Percentiles rank a stretch among this genome's conserved stretches.
Conservation (phyloP, 768 basidiomycete species). For the Tylopilus vinaceipallidus region DNA sequence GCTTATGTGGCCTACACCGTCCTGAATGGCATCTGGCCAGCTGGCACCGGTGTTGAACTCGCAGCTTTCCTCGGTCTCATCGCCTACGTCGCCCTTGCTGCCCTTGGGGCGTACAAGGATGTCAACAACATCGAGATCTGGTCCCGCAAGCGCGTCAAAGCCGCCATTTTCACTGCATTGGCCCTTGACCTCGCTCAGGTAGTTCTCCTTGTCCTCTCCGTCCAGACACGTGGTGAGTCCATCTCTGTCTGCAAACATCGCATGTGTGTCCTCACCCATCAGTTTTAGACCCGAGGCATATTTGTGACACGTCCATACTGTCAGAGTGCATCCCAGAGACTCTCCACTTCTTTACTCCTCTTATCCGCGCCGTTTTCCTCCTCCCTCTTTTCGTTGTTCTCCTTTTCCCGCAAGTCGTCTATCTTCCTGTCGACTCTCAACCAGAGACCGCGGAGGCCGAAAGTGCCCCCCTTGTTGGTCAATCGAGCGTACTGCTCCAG, state of each 20-base stretch:
- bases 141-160: constrained; percentile 56
- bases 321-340: constrained; percentile 34
- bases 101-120: constrained; percentile 79
- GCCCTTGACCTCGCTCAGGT: constrained; percentile 60
- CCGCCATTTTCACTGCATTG: constrained; percentile 52
- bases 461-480: constrained; percentile 29
- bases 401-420: constrained; percentile 61
- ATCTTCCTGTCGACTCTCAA: constrained; percentile 37
- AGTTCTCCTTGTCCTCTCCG: constrained; percentile 46
- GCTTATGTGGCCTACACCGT: constrained; percentile 66
- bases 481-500: constrained; percentile 55
- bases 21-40: constrained; percentile 63
- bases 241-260: neutral
- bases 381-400: constrained; percentile 60
- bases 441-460: constrained; percentile 17
- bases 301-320: constrained; percentile 24
- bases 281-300: constrained; percentile 13
- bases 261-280: neutral
- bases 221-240: constrained; percentile 36
- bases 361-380: constrained; percentile 64
- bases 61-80: constrained; percentile 66
- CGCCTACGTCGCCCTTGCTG: constrained; percentile 70
- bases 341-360: constrained; percentile 54
- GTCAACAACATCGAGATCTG: constrained; percentile 67
- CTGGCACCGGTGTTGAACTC: constrained; percentile 60